These are phyloP conservation scores for Articulospora tetracladia DNA, from an alignment of 495 filamentous ascomycete species.

Conservation along the genomic window DNA sequence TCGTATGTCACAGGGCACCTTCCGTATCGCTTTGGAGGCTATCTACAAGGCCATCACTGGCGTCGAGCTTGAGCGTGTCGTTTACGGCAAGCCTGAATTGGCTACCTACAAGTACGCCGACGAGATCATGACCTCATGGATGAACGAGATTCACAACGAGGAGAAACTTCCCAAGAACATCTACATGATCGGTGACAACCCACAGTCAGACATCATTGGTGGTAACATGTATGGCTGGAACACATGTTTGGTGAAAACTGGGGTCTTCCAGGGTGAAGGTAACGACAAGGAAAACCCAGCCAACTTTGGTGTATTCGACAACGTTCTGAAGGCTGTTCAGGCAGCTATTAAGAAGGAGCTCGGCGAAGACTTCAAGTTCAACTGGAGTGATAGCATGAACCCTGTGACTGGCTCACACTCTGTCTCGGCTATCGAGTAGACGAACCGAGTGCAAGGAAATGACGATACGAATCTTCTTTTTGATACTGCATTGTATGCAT, in stretches of 20 bases:
- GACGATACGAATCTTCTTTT: not conserved
- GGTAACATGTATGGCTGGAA: slow-evolving; percentile 78
- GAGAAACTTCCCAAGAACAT: slow-evolving; percentile 51
- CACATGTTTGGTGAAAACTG: slow-evolving; percentile 80
- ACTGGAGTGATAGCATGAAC: slow-evolving; percentile 41
- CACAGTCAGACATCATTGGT: slow-evolving; percentile 83
- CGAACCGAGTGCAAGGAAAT: not conserved
- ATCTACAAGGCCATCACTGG: slow-evolving; percentile 70
- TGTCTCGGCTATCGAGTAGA: slow-evolving; percentile 20
- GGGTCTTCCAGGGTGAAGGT: slow-evolving; percentile 58
- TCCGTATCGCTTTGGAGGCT: slow-evolving; percentile 73
- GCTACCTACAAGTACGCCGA: slow-evolving; percentile 82
- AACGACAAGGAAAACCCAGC: slow-evolving; percentile 56
- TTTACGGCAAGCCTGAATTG: slow-evolving; percentile 76
- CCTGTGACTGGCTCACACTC: slow-evolving; percentile 21
- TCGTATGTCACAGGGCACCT: slow-evolving; percentile 85
- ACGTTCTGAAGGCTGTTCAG: slow-evolving; percentile 53
- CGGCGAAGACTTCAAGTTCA: slow-evolving; percentile 53
- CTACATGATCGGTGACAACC: slow-evolving; percentile 96
- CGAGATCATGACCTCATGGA: slow-evolving; percentile 54
- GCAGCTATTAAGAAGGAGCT: slow-evolving; percentile 51
- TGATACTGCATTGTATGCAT: not conserved
- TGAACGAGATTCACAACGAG: slow-evolving; percentile 28
- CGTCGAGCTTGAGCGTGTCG: slow-evolving; percentile 49
- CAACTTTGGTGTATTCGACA: slow-evolving; percentile 52